Evolutionary conservation across 305 asterid species (phyloP).

Genomic region (Fraxinus sp.): DNA sequence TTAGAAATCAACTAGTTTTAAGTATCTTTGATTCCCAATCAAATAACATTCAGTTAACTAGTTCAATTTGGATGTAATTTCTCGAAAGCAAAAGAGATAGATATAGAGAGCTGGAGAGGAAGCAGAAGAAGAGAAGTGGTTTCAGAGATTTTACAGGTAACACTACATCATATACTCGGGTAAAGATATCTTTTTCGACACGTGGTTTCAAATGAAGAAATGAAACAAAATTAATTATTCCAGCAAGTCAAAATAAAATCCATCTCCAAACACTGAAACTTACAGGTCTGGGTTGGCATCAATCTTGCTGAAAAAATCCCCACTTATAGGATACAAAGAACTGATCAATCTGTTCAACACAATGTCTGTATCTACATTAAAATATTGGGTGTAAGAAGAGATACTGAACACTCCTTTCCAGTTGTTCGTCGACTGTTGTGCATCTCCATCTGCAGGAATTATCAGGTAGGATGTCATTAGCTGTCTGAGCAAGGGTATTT

Average conservation of each 20-base stretch:
- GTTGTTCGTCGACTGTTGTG: constrained; percentile 56
- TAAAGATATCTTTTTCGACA: not conserved
- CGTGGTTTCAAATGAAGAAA: not conserved
- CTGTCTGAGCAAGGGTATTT: constrained; percentile 14
- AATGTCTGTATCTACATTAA: constrained; percentile 79
- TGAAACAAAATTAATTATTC: not conserved
- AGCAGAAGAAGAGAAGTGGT: not conserved
- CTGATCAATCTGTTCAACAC: constrained; percentile 82
- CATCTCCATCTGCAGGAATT: constrained; percentile 60
- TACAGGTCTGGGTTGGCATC: constrained; percentile 95
- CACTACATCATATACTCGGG: not conserved
- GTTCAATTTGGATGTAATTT: not conserved
- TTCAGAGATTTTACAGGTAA: constrained; percentile 16
- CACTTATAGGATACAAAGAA: constrained; percentile 68
- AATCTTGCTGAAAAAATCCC: constrained; percentile 80
- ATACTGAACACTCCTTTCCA: constrained; percentile 76
- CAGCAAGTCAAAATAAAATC: not conserved
- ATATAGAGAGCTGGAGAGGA: not conserved
- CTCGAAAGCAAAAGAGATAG: not conserved
- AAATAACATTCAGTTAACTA: not conserved
- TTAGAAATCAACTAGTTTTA: not conserved
- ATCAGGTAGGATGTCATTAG: constrained; percentile 14
- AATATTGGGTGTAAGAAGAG: constrained; percentile 81
- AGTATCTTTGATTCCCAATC: not conserved
- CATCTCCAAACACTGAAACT: constrained; percentile 39